Evolutionary conservation across 345 rosid genomes (phyloP).

Genomic region (Cochlearia excelsa): DNA sequence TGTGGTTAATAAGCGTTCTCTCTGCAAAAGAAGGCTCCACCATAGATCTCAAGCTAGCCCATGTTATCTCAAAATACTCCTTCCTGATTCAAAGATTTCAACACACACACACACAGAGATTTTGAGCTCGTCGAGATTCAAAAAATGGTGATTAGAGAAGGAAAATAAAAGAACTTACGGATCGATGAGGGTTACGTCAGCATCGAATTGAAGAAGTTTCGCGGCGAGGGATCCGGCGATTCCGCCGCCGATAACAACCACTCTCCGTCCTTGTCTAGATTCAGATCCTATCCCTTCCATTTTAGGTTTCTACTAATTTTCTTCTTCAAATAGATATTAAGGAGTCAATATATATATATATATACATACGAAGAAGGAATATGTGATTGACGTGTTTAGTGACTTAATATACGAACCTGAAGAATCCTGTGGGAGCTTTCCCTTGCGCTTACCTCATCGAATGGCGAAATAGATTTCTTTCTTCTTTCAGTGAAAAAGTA

Average conservation of each 20-base stretch:
- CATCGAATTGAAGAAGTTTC: constrained; percentile 49
- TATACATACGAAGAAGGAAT: constrained; percentile 18
- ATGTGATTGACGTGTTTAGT: constrained; percentile 34
- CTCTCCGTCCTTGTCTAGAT: constrained; percentile 31
- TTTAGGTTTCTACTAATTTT: not conserved
- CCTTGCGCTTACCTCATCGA: constrained; percentile 18
- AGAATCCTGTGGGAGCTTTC: constrained; percentile 23
- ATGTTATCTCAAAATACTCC: constrained; percentile 85
- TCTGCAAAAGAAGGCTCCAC: constrained; percentile 80
- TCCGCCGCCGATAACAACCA: constrained; percentile 71
- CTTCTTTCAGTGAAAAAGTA: not conserved
- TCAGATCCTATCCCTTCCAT: constrained; percentile 20
- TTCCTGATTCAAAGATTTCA: constrained; percentile 48
- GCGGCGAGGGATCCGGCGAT: constrained; percentile 59
- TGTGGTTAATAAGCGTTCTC: constrained; percentile 66
- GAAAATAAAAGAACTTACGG: constrained; percentile 38
- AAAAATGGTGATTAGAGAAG: not conserved
- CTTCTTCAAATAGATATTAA: constrained; percentile 16
- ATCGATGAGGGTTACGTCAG: constrained; percentile 64
- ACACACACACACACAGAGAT: not conserved
- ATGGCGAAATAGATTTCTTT: constrained; percentile 27
- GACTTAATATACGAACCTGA: constrained; percentile 19
- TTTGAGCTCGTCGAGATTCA: not conserved
- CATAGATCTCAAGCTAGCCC: constrained; percentile 79
- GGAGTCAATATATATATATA: constrained; percentile 15